A percentile compares a stretch with the other conserved stretches of the same genome.
phyloP scores from a whole-genome alignment of 2,329 filamentous ascomycete genomes.

The Xylaria sp. region DNA sequence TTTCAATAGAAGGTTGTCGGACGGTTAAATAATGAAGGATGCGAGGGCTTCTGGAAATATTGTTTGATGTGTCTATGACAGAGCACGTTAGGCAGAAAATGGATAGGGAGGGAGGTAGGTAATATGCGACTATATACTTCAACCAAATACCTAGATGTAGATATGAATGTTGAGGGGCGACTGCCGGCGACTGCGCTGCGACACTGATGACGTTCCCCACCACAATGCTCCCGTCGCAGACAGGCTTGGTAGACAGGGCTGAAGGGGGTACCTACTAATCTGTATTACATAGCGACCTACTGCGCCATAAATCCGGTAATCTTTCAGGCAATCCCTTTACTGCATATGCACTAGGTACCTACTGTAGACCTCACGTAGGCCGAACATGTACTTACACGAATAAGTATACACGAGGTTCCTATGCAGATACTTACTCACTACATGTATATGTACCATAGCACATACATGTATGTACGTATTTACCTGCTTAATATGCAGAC shows the following conservation, averaged over 20 bases:
- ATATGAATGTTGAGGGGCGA: slow-evolving; percentile 11
- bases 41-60: neutral
- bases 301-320: too few relatives aligned
- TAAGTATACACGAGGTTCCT: too few relatives aligned
- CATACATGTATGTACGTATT: neutral
- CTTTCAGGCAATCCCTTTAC: too few relatives aligned
- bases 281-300: too few relatives aligned
- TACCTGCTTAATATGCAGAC: neutral
- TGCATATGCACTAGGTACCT: too few relatives aligned
- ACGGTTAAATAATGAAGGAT: neutral
- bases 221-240: slow-evolving; percentile 6
- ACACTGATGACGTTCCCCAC: slow-evolving; percentile 29
- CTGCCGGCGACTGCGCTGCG: slow-evolving; percentile 23
- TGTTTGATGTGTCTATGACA: neutral
- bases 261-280: neutral
- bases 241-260: slow-evolving; percentile 4
- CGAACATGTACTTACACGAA: too few relatives aligned
- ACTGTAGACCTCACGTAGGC: too few relatives aligned
- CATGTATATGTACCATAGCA: too few relatives aligned
- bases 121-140: neutral
- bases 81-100: neutral
- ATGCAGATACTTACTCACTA: too few relatives aligned
- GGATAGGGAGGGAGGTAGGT: neutral
- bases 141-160: neutral
- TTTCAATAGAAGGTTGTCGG: neutral